Conservation (phyloP, 73 alveolate species). For the Urostyla sp. region DNA sequence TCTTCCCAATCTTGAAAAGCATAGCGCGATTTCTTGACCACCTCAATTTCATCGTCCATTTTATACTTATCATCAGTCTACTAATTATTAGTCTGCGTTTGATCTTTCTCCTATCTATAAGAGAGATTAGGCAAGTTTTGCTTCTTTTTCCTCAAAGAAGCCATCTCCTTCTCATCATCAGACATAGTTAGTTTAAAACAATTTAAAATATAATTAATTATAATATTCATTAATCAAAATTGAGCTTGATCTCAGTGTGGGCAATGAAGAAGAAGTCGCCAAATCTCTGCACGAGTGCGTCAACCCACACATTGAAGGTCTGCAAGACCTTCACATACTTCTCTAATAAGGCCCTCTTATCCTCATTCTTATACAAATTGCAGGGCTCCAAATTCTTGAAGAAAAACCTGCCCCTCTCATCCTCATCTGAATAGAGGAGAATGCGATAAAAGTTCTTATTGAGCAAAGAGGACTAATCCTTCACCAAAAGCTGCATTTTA, state of each 20-base stretch:
- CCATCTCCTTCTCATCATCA: slow-evolving; percentile 56
- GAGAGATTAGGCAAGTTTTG: background rate
- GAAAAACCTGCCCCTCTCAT: slow-evolving; percentile 11
- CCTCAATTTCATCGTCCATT: slow-evolving; percentile 10
- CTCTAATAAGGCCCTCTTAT: background rate
- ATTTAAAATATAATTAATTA: background rate
- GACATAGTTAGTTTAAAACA: slow-evolving; percentile 21
- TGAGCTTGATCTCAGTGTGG: slow-evolving; percentile 26
- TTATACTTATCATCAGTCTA: background rate
- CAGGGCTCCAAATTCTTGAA: slow-evolving; percentile 14
- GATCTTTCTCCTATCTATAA: background rate
- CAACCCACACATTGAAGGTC: slow-evolving; percentile 46
- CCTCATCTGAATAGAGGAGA: slow-evolving; percentile 54
- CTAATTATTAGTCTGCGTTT: background rate
- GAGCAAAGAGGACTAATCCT: slow-evolving; percentile 49
- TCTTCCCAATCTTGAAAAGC: slow-evolving; percentile 49
- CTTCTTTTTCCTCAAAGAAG: slow-evolving; percentile 8
- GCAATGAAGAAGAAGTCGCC: slow-evolving; percentile 40
- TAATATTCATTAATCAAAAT: background rate
- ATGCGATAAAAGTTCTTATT: slow-evolving; percentile 39
- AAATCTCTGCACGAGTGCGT: slow-evolving; percentile 22
- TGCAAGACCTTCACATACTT: slow-evolving; percentile 18
- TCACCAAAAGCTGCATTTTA: slow-evolving; percentile 47
- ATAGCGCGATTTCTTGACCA: background rate
- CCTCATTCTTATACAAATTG: slow-evolving; percentile 33